A percentile compares a stretch with the other conserved stretches of the same genome.
phyloP scores from a whole-genome alignment of 768 basidiomycete genomes.

The Agaricus blazei region DNA sequence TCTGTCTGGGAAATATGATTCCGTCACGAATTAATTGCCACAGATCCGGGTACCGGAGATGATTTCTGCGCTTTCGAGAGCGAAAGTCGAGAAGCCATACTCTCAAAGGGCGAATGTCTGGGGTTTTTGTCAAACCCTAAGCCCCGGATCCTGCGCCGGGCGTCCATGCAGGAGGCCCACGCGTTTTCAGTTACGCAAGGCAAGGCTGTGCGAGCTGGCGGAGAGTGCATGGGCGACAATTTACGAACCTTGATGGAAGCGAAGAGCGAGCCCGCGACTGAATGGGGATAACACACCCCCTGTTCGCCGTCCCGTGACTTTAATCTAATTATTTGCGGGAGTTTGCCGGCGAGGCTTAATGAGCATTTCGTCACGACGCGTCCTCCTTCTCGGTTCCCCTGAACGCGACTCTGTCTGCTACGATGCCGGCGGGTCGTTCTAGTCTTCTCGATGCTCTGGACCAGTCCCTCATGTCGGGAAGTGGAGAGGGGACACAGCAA shows the following conservation, averaged over 20 bases:
- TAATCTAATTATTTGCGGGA: not conserved
- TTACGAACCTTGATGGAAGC: not conserved
- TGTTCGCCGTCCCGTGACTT: too few species aligned
- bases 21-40: too few species aligned
- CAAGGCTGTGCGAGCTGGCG: not conserved
- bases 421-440: conserved; percentile 1
- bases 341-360: conserved; percentile 2
- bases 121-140: not conserved
- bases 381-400: not conserved
- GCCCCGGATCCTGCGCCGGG: not conserved
- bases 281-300: too few species aligned
- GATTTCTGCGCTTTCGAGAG: too few species aligned
- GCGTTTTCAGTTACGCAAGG: too few species aligned
- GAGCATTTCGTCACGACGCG: not conserved
- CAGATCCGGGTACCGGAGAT: too few species aligned
- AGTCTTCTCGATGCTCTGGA: conserved; percentile 7
- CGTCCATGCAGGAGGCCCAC: not conserved
- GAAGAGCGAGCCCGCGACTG: not conserved
- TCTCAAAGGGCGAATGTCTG: not conserved
- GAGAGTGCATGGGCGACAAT: not conserved
- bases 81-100: too few species aligned
- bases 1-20: too few species aligned
- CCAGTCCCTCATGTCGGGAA: not conserved
- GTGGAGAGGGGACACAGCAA: not conserved
- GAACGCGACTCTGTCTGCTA: not conserved